Evolutionary conservation across 2,329 filamentous ascomycete species (phyloP).

Genomic region (Dactylellina sp.): DNA sequence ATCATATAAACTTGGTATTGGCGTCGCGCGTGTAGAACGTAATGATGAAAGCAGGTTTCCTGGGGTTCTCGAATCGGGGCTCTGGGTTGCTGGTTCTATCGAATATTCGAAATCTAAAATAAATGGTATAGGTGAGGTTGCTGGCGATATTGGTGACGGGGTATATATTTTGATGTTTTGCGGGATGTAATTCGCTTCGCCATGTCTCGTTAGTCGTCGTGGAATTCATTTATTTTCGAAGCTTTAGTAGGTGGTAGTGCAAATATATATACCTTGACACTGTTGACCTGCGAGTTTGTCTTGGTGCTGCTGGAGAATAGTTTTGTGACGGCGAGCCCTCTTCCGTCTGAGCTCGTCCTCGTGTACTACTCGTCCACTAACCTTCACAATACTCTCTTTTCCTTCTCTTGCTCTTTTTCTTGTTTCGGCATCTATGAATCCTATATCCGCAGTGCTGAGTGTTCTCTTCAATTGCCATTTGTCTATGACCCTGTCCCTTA

Average conservation of each 20-base stretch:
- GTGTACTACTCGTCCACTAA: not conserved
- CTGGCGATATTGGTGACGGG: too few relatives aligned
- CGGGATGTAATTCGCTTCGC: too few relatives aligned
- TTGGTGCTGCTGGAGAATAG: not conserved
- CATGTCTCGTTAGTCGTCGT: too few relatives aligned
- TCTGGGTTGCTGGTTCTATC: not conserved
- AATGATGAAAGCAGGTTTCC: not conserved
- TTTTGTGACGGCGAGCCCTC: not conserved
- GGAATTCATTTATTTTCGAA: too few relatives aligned
- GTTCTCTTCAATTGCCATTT: slow-evolving; percentile 24
- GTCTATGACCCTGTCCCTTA: slow-evolving; percentile 6
- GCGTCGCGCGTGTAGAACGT: not conserved
- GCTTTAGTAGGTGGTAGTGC: too few relatives aligned
- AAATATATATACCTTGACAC: not conserved
- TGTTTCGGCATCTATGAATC: not conserved
- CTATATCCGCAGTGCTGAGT: not conserved
- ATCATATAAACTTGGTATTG: not conserved
- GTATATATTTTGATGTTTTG: too few relatives aligned
- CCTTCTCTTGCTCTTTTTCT: slow-evolving; percentile 18
- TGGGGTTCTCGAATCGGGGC: not conserved
- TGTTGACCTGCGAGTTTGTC: not conserved
- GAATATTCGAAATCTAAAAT: not conserved
- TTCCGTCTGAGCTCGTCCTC: slow-evolving; percentile 7
- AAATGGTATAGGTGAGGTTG: too few relatives aligned
- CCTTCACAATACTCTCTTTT: slow-evolving; percentile 11